These are phyloP conservation scores for Trichoderma sp. DNA, from an alignment of 2,329 filamentous ascomycete species.

Conservation along the genomic window DNA sequence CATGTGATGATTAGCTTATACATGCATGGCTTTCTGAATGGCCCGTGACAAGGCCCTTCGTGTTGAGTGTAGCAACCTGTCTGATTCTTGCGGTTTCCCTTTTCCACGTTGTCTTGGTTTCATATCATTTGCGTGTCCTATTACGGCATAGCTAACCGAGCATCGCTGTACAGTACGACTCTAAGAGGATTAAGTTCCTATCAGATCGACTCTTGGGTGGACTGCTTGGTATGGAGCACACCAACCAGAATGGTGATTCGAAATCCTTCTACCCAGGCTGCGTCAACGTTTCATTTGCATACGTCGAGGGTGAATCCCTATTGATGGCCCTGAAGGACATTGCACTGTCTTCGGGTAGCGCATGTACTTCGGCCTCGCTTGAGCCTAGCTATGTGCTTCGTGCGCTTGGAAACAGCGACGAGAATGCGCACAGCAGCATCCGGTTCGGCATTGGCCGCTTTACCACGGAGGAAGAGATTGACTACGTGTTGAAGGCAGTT, in stretches of 20 bases:
- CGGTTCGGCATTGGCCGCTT: conserved; percentile 96
- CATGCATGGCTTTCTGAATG: conserved; percentile 91
- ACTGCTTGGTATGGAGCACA: conserved; percentile 87
- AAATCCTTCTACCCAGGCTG: conserved; percentile 89
- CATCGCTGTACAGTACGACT: conserved; percentile 70
- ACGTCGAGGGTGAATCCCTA: conserved; percentile 95
- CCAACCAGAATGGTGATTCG: conserved; percentile 81
- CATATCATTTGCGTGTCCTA: neutral
- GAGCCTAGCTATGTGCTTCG: conserved; percentile 96
- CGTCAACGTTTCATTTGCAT: conserved; percentile 97
- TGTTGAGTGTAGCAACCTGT: conserved; percentile 67
- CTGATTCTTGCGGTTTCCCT: conserved; percentile 44
- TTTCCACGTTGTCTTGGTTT: neutral
- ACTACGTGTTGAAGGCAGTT: conserved; percentile 95
- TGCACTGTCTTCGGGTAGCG: conserved; percentile 91
- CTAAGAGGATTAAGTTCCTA: conserved; percentile 75
- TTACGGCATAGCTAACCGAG: conserved; percentile 9
- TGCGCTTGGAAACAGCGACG: conserved; percentile 91
- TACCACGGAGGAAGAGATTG: conserved; percentile 91
- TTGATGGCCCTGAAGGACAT: conserved; percentile 99
- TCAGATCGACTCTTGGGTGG: conserved; percentile 82
- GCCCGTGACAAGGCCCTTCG: conserved; percentile 56
- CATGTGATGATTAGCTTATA: conserved; percentile 76
- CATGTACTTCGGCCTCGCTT: conserved; percentile 93
- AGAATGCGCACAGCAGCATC: conserved; percentile 97